A percentile compares a stretch with the other conserved stretches of the same genome.
These are phyloP conservation scores for Backusella psychrophila DNA, from an alignment of 192 early-diverging fungal species.

Conservation along the genomic window DNA sequence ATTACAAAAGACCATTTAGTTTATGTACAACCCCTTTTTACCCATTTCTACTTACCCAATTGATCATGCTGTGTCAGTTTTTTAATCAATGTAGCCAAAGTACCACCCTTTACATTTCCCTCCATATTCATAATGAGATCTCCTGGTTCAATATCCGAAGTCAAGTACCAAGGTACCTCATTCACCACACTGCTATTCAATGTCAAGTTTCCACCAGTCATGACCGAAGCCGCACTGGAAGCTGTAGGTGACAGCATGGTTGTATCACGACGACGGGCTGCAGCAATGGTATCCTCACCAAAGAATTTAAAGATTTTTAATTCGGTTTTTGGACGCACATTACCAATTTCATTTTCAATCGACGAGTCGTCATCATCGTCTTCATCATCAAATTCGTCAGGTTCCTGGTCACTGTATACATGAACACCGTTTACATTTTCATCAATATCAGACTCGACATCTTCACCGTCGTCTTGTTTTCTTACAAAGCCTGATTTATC, in stretches of 20 bases:
- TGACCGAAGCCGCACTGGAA: not conserved
- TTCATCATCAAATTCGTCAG: not conserved
- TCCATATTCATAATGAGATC: constrained; percentile 77
- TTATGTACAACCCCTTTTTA: no score
- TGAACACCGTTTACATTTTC: not conserved
- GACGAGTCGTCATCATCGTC: not conserved
- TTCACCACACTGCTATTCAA: not conserved
- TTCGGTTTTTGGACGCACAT: not conserved
- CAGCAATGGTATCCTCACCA: constrained; percentile 44
- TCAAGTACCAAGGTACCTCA: constrained; percentile 55
- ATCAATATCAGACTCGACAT: not conserved
- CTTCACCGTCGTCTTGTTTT: not conserved
- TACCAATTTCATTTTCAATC: not conserved
- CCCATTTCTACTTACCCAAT: constrained; percentile 37
- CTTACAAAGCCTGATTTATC: not conserved
- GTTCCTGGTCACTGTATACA: not conserved
- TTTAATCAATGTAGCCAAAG: constrained; percentile 71
- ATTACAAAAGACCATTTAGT: not conserved
- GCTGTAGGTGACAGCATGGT: not conserved
- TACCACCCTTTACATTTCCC: constrained; percentile 81
- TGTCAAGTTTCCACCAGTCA: not conserved
- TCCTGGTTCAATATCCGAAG: constrained; percentile 58
- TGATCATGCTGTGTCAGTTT: constrained; percentile 77
- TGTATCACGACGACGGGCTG: constrained; percentile 16
- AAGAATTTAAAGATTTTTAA: constrained; percentile 61